Evolutionary conservation across 345 rosid species (phyloP).

Genomic region (Ricinus communis): DNA sequence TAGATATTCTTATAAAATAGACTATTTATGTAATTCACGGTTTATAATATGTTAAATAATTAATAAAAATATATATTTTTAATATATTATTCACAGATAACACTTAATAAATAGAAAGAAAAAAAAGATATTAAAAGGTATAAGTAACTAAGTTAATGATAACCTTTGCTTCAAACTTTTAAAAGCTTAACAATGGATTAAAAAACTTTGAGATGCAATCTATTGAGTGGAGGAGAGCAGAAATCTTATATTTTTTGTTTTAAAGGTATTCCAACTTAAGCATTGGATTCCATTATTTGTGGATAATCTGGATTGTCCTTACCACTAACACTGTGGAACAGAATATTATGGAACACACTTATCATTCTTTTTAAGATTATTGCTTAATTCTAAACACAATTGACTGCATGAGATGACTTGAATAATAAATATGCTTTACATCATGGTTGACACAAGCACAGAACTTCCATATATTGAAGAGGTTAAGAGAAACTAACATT

Average conservation of each 20-base stretch:
- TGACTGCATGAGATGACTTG: neutral
- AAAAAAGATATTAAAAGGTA: neutral
- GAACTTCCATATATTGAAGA: neutral
- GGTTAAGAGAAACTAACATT: neutral
- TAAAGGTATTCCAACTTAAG: neutral
- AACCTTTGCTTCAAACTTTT: conserved; percentile 8
- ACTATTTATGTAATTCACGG: neutral
- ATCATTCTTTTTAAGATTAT: neutral
- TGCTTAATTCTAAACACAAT: neutral
- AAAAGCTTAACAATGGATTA: neutral
- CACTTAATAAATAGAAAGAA: too few species aligned
- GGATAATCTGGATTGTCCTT: conserved; percentile 13
- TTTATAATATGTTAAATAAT: too few species aligned
- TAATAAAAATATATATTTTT: too few species aligned
- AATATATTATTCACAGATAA: too few species aligned
- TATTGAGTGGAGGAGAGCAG: conserved; percentile 9
- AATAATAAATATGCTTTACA: neutral
- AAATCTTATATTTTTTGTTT: neutral
- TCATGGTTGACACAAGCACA: conserved; percentile 8
- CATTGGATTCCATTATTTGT: conserved; percentile 19
- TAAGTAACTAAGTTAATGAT: neutral
- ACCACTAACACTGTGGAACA: neutral
- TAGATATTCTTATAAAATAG: too few species aligned
- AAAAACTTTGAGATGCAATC: neutral
- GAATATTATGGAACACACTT: neutral